Percentiles rank a stretch among this genome's conserved stretches.
These are phyloP conservation scores for Alopecurus myosuroides DNA, from an alignment of 176 grass and related monocot genomes.

Conservation along the genomic window DNA sequence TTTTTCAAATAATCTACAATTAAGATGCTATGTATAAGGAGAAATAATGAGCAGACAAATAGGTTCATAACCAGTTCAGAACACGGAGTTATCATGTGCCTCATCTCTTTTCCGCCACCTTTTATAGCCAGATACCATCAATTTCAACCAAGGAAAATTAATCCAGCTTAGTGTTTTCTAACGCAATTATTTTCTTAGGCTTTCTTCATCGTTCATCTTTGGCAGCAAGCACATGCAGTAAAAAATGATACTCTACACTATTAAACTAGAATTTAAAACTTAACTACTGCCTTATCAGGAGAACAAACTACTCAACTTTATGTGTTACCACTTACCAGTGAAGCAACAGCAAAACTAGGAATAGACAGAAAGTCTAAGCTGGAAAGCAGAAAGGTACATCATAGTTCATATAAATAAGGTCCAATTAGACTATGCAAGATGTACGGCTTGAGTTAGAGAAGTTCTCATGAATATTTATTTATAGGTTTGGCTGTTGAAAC, in stretches of 20 bases:
- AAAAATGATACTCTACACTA: not conserved
- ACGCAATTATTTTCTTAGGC: not conserved
- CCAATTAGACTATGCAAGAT: not conserved
- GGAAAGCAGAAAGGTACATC: not conserved
- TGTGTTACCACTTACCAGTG: conserved; percentile 8
- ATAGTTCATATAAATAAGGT: not conserved
- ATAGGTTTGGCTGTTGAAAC: not conserved
- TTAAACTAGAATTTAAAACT: not conserved
- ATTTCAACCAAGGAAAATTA: not conserved
- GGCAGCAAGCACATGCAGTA: not conserved
- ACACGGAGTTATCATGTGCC: not conserved
- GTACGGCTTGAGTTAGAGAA: not conserved
- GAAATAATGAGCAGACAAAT: not conserved
- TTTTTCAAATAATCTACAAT: not conserved
- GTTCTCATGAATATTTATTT: not conserved
- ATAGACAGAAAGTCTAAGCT: not conserved
- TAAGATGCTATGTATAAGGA: not conserved
- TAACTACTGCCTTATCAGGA: not conserved
- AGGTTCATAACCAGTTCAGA: not conserved
- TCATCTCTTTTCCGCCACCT: not conserved
- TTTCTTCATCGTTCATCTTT: not conserved
- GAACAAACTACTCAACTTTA: not conserved
- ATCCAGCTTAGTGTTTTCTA: not conserved
- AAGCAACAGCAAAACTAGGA: not conserved
- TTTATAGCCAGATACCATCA: not conserved